Evolutionary conservation across 768 basidiomycete species (phyloP).

Genomic region (Suillus weaverae): DNA sequence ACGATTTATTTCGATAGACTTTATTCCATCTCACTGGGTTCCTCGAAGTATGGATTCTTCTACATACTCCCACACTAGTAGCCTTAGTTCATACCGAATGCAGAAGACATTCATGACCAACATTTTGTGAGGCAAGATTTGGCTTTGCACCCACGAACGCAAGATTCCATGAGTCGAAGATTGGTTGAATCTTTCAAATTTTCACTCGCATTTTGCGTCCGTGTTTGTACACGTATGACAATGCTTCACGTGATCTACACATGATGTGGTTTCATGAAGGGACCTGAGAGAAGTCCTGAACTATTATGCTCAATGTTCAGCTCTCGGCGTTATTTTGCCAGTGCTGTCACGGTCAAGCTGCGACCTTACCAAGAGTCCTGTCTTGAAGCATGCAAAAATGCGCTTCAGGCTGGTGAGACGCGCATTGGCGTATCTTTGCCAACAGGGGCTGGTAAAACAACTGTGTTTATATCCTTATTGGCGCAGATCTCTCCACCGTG

Average conservation of each 20-base stretch:
- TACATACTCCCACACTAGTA: constrained; percentile 27
- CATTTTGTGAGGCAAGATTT: not conserved
- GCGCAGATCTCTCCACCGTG: constrained; percentile 54
- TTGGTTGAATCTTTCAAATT: too few species aligned
- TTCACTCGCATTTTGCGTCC: too few species aligned
- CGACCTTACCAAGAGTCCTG: constrained; percentile 91
- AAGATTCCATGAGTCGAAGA: not conserved
- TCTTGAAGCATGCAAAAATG: constrained; percentile 71
- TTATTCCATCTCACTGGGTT: constrained; percentile 31
- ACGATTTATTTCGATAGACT: constrained; percentile 32
- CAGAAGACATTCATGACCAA: constrained; percentile 8
- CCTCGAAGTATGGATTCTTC: constrained; percentile 21
- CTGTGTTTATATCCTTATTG: constrained; percentile 84
- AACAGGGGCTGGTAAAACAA: constrained; percentile 87
- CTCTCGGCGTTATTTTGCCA: constrained; percentile 12
- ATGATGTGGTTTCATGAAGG: not conserved
- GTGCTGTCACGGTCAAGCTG: constrained; percentile 31
- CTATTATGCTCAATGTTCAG: not conserved
- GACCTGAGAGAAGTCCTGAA: not conserved
- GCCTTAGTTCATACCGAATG: constrained; percentile 19
- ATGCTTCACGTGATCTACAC: not conserved
- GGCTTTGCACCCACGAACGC: too few species aligned
- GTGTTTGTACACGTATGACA: not conserved
- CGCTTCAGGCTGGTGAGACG: constrained; percentile 63
- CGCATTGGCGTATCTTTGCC: constrained; percentile 85